Evolutionary conservation across 768 basidiomycete species (phyloP).

Genomic region (Cytidiella melzeri): DNA sequence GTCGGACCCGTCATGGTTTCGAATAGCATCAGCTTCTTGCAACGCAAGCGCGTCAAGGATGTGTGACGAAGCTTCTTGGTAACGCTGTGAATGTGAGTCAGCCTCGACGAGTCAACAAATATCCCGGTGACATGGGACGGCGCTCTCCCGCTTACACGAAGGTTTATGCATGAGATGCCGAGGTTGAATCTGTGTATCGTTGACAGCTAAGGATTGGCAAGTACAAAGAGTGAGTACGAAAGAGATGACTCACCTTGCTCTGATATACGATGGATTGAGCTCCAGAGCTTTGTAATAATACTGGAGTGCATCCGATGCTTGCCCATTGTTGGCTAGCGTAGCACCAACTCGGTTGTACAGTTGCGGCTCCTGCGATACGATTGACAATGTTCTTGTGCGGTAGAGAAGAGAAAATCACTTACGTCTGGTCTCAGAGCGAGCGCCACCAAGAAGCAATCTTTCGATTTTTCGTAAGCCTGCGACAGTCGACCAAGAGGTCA

Average conservation of each 20-base stretch:
- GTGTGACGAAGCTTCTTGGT: slow-evolving; percentile 81
- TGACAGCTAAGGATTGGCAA: neutral
- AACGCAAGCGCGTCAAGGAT: slow-evolving; percentile 85
- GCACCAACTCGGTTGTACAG: slow-evolving; percentile 93
- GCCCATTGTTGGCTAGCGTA: slow-evolving; percentile 86
- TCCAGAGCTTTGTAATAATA: slow-evolving; percentile 86
- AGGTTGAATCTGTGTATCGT: slow-evolving; percentile 86
- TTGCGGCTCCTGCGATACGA: slow-evolving; percentile 69
- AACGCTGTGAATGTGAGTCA: slow-evolving; percentile 43
- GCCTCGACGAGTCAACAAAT: neutral
- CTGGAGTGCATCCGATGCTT: slow-evolving; percentile 71
- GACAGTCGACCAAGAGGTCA: slow-evolving; percentile 3
- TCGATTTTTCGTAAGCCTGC: slow-evolving; percentile 86
- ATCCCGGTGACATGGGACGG: slow-evolving; percentile 10
- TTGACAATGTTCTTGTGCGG: neutral
- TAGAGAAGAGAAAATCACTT: slow-evolving; percentile 2
- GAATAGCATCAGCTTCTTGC: slow-evolving; percentile 80
- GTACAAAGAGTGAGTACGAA: neutral
- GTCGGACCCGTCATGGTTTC: slow-evolving; percentile 36
- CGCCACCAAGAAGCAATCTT: slow-evolving; percentile 91
- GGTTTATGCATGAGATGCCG: slow-evolving; percentile 87
- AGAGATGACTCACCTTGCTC: slow-evolving; percentile 60
- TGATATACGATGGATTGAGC: slow-evolving; percentile 84
- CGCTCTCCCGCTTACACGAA: slow-evolving; percentile 72
- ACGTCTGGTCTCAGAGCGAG: slow-evolving; percentile 85